phyloP scores from a whole-genome alignment of 805 yeast species.

The Metschnikowia continentalis region DNA sequence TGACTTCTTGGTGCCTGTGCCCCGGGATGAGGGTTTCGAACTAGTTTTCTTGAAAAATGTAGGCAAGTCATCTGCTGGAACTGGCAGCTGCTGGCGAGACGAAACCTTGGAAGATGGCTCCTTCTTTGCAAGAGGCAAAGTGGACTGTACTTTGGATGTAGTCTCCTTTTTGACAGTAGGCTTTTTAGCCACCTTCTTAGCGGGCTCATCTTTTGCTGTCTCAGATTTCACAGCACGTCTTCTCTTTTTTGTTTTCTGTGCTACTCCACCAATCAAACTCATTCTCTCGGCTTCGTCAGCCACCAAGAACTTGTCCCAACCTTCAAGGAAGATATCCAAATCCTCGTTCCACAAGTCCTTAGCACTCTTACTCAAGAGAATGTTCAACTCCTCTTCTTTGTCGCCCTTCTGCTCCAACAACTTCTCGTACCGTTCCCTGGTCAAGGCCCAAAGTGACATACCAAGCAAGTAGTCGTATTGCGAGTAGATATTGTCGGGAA shows the following conservation, averaged over 20 bases:
- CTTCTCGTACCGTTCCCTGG: constrained; percentile 82
- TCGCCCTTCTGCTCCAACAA: constrained; percentile 68
- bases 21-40: not conserved
- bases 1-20: constrained; percentile 6
- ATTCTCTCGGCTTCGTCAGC: constrained; percentile 61
- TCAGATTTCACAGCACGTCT: constrained; percentile 21
- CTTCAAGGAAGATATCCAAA: constrained; percentile 63
- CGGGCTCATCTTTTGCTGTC: constrained; percentile 1
- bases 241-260: constrained; percentile 38
- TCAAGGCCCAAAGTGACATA: constrained; percentile 91
- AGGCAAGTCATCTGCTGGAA: constrained; percentile 12
- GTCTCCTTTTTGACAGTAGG: not conserved
- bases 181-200: constrained; percentile 12
- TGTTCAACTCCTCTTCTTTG: constrained; percentile 66
- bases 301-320: constrained; percentile 64
- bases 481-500: constrained; percentile 53
- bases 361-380: constrained; percentile 62
- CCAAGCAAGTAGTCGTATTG: constrained; percentile 84
- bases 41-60: constrained; percentile 14
- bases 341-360: constrained; percentile 88
- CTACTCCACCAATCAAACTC: constrained; percentile 39
- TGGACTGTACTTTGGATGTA: constrained; percentile 6
- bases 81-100: not conserved
- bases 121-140: constrained; percentile 7
- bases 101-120: constrained; percentile 2